phyloP scores from a whole-genome alignment of 1,139 yeast species.

The Saccharomyces hybrid region DNA sequence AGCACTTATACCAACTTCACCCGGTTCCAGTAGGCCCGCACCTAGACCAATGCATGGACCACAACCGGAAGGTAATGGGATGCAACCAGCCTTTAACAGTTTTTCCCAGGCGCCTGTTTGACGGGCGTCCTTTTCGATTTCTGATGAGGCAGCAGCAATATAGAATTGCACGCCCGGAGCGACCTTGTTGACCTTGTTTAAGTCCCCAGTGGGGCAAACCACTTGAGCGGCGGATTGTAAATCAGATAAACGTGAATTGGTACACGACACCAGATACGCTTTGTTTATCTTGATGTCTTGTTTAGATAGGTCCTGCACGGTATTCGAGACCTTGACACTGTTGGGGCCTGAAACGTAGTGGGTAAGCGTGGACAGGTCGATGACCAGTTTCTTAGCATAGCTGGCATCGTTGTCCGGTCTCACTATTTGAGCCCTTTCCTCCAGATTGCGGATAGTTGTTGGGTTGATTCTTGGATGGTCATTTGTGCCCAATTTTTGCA shows the following conservation, averaged over 20 bases:
- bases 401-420: slow-evolving; percentile 66
- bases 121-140: slow-evolving; percentile 89
- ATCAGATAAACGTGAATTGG: slow-evolving; percentile 88
- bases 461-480: slow-evolving; percentile 73
- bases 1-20: slow-evolving; percentile 97
- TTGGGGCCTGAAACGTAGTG: slow-evolving; percentile 96
- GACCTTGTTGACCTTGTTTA: slow-evolving; percentile 50
- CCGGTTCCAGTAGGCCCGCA: slow-evolving; percentile 83
- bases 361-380: slow-evolving; percentile 77
- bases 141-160: slow-evolving; percentile 93
- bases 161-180: slow-evolving; percentile 89
- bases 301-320: slow-evolving; percentile 65
- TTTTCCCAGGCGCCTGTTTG: slow-evolving; percentile 86
- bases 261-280: slow-evolving; percentile 96
- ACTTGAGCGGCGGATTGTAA: slow-evolving; percentile 91
- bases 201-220: slow-evolving; percentile 26
- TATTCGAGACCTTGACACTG: slow-evolving; percentile 82
- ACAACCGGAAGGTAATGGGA: slow-evolving; percentile 94
- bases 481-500: slow-evolving; percentile 59
- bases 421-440: slow-evolving; percentile 17
- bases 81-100: slow-evolving; percentile 86
- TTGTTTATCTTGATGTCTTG: slow-evolving; percentile 75
- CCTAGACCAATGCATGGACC: slow-evolving; percentile 99
- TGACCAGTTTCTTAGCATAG: slow-evolving; percentile 78
- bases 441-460: slow-evolving; percentile 40